Conservation (phyloP, 371 early-diverging fungal species). For the Rhizopus stolonifer region DNA sequence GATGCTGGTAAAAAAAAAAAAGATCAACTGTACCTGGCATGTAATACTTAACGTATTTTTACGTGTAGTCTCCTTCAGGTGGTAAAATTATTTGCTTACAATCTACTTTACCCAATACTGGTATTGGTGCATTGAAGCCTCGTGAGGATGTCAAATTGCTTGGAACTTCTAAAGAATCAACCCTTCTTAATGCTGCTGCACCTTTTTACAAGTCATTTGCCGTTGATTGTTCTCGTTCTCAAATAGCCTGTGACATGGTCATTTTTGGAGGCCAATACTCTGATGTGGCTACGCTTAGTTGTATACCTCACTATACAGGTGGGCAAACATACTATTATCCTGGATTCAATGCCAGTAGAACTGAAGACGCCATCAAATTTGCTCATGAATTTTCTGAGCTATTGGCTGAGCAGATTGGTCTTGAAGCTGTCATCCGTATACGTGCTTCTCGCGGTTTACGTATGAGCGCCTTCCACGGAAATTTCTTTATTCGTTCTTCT, state of each 20-base stretch:
- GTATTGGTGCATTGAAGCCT: slow-evolving; percentile 76
- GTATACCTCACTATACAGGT: slow-evolving; percentile 89
- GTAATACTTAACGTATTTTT: too few species aligned
- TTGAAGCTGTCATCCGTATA: slow-evolving; percentile 96
- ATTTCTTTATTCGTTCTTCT: slow-evolving; percentile 95
- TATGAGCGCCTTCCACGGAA: slow-evolving; percentile 92
- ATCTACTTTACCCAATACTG: slow-evolving; percentile 79
- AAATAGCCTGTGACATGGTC: slow-evolving; percentile 93
- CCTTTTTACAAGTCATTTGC: slow-evolving; percentile 95
- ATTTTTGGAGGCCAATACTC: slow-evolving; percentile 87
- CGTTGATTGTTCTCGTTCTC: slow-evolving; percentile 87
- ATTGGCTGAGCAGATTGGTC: slow-evolving; percentile 81
- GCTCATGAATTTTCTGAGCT: slow-evolving; percentile 84
- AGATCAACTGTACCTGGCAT: too few species aligned
- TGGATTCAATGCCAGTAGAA: slow-evolving; percentile 84
- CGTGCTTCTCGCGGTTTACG: slow-evolving; percentile 88
- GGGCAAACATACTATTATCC: slow-evolving; percentile 96
- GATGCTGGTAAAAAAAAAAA: slow-evolving; percentile 60
- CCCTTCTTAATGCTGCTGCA: slow-evolving; percentile 79
- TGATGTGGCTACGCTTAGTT: slow-evolving; percentile 91
- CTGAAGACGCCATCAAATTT: slow-evolving; percentile 89
- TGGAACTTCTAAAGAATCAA: slow-evolving; percentile 85
- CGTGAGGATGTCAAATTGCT: slow-evolving; percentile 86
- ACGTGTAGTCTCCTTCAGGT: slow-evolving; percentile 64
- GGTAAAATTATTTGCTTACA: slow-evolving; percentile 91